phyloP scores from a whole-genome alignment of 176 grass and related monocot genomes.

The Carex parvula region DNA sequence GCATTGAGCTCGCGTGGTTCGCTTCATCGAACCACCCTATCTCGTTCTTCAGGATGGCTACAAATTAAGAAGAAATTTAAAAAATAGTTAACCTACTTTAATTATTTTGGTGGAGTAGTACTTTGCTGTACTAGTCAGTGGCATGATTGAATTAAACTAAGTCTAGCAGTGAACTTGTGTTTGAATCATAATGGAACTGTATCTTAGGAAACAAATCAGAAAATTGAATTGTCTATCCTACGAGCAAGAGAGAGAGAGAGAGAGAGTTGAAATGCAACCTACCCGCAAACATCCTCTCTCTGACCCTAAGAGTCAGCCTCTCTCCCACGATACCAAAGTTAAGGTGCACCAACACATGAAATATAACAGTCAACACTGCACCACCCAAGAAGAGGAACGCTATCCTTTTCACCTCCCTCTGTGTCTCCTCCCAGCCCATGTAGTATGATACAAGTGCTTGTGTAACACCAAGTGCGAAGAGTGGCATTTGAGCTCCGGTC shows the following conservation, averaged over 20 bases:
- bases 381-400: conserved; percentile 64
- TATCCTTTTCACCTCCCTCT: conserved; percentile 78
- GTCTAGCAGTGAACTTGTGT: background rate
- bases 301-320: conserved; percentile 77
- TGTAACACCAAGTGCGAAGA: conserved; percentile 87
- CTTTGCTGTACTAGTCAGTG: background rate
- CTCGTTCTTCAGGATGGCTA: conserved; percentile 74
- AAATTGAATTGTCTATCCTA: background rate
- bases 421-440: conserved; percentile 92
- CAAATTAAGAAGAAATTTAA: background rate
- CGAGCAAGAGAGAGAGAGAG: background rate
- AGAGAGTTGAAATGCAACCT: background rate
- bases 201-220: background rate
- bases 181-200: background rate
- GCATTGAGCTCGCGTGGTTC: conserved; percentile 71
- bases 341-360: conserved; percentile 80
- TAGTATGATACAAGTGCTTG: conserved; percentile 93
- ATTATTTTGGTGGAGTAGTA: background rate
- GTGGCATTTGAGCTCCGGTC: conserved; percentile 78
- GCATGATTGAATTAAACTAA: background rate
- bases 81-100: background rate
- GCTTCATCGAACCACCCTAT: conserved; percentile 88
- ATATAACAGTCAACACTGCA: conserved; percentile 61
- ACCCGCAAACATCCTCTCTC: conserved; percentile 81
- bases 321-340: conserved; percentile 96